A percentile compares a stretch with the other conserved stretches of the same genome.
Evolutionary conservation across 2,329 filamentous ascomycete genomes (phyloP).

Genomic region (Aureobasidium sp.): DNA sequence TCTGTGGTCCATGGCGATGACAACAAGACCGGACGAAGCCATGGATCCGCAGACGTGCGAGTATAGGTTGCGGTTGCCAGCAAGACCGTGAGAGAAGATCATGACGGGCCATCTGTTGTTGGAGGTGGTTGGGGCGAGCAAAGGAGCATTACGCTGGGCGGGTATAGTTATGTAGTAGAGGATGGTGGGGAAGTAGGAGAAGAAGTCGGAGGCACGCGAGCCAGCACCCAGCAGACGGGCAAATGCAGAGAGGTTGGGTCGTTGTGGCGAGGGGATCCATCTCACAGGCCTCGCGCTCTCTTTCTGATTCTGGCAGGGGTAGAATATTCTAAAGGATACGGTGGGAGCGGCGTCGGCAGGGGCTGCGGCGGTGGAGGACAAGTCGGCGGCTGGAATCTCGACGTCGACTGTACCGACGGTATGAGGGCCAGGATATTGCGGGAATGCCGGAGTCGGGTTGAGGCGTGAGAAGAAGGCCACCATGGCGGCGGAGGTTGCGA

Average conservation of each 20-base stretch:
- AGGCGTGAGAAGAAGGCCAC: conserved; percentile 38
- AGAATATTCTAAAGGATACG: conserved; percentile 75
- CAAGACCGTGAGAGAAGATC: conserved; percentile 80
- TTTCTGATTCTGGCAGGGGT: conserved; percentile 51
- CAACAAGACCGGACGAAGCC: conserved; percentile 72
- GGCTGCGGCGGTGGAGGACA: conserved; percentile 47
- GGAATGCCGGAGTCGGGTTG: conserved; percentile 65
- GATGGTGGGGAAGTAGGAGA: conserved; percentile 37
- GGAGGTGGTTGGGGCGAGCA: conserved; percentile 44
- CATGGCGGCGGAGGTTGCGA: conserved; percentile 25
- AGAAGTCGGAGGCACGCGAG: conserved; percentile 37
- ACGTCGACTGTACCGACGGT: conserved; percentile 72
- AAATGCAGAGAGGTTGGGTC: conserved; percentile 67
- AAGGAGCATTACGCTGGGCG: conserved; percentile 61
- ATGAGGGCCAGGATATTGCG: conserved; percentile 69
- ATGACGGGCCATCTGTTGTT: conserved; percentile 67
- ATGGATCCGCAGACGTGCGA: conserved; percentile 74
- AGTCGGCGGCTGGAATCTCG: conserved; percentile 61
- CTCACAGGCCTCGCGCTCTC: conserved; percentile 45
- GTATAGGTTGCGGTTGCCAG: conserved; percentile 75
- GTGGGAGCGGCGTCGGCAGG: conserved; percentile 57
- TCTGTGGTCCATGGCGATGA: conserved; percentile 74
- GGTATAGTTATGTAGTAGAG: conserved; percentile 69
- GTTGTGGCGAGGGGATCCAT: conserved; percentile 74
- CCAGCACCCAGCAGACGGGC: conserved; percentile 67